Conservation (phyloP, 495 filamentous ascomycete genomes). For the Hypoxylon lienhwacheense region DNA sequence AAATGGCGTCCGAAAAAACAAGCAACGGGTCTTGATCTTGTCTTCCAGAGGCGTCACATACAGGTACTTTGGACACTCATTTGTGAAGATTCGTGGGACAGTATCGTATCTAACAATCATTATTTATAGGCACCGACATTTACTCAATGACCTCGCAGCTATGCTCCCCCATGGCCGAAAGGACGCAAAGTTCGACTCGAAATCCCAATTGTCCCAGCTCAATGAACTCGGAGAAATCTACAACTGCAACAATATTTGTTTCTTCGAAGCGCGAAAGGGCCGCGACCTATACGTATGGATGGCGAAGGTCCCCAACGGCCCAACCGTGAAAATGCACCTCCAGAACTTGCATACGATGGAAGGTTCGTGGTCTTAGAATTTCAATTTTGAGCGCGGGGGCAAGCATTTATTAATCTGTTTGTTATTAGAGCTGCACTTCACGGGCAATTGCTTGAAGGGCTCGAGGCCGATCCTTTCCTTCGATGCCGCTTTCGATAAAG, state of each 20-base stretch:
- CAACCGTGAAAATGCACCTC: constrained; percentile 73
- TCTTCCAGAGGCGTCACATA: constrained; percentile 88
- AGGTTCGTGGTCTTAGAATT: constrained; percentile 14
- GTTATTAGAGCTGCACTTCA: constrained; percentile 79
- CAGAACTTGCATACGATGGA: constrained; percentile 59
- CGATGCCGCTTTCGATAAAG: constrained; percentile 77
- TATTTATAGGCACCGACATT: constrained; percentile 73
- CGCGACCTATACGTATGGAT: constrained; percentile 95
- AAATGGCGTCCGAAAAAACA: constrained; percentile 52
- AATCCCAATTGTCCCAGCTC: constrained; percentile 88
- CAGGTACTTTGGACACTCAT: constrained; percentile 55
- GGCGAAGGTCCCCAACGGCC: constrained; percentile 91
- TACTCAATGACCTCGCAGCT: constrained; percentile 84
- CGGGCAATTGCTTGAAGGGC: constrained; percentile 94
- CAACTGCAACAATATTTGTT: constrained; percentile 98
- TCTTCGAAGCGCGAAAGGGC: constrained; percentile 94
- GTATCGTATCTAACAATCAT: constrained; percentile 9
- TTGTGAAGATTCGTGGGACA: neutral
- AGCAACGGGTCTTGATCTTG: constrained; percentile 85
- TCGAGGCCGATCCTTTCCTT: constrained; percentile 95
- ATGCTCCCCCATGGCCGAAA: constrained; percentile 91
- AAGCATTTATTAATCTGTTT: constrained; percentile 1
- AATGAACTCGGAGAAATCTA: constrained; percentile 97
- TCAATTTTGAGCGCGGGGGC: neutral
- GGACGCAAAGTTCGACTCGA: constrained; percentile 95